Base-by-base conservation (phyloP, 2,329 filamentous ascomycete genomes). In the Neopestalotiopsis sp. region DNA sequence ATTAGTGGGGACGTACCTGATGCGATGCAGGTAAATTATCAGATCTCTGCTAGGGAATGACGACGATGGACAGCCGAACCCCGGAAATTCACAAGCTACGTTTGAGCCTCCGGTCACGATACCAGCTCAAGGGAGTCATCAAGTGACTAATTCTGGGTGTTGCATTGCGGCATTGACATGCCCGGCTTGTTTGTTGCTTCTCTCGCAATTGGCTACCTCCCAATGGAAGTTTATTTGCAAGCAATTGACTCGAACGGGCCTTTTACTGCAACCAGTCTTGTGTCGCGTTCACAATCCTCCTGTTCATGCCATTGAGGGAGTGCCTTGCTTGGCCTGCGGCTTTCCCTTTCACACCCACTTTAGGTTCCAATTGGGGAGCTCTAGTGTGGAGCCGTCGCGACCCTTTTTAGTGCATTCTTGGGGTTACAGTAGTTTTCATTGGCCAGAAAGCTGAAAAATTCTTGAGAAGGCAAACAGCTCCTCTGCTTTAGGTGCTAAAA, bases 321-420 rank as follows among this genome's bases (percentile, higher is more conserved):
- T n/a, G 20, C 45, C 45, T 52, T 52, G 45, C 17, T 52, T 38
- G 34, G 6, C 34, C 34, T 38, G 34, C 34, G 34, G 34, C 34
- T 38, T 38, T 38, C 34, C 34, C 34, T 38, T 38, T 38, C 34
- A 38, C 5, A 38, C 34, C 34, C 34, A 38, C 34, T 52, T 52
- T 52, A 52, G n/a, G 45, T 52, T 52, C 45, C 45, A 24, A 52
- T 52, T 24, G 45, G 45, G 20, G 45, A 52, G 45, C 45, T 52
- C 45, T 52, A n/a, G 45, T 9, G 45, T 52, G 45, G 45, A 20
- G 45, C 45, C 20, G 45, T n/a, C 45, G 59, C 7, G 32, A 17
- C 28, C 59, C 32, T 38, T 34, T 32, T 62, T 62, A 62, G 59
- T 40, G 59, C 59, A 34, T 74, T 71, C 70, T 40, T 52, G 34